Evolutionary conservation across 2,329 filamentous ascomycete species (phyloP).

Genomic region (Sclerotinia subarctica): DNA sequence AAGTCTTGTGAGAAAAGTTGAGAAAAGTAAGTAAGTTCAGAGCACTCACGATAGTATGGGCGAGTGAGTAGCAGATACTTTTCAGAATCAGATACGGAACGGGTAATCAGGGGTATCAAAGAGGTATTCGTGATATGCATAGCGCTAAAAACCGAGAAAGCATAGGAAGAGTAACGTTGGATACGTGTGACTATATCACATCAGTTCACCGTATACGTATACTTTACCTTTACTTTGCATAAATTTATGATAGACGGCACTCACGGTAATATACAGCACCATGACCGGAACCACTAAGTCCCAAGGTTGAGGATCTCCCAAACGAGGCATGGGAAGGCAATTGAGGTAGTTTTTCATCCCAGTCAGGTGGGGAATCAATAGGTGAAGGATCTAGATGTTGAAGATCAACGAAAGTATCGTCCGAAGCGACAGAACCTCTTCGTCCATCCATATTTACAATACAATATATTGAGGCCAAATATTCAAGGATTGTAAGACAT

Average conservation of each 20-base stretch:
- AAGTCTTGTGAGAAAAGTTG: constrained; percentile 66
- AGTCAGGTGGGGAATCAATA: constrained; percentile 55
- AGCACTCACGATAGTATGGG: constrained; percentile 80
- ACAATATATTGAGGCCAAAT: not conserved
- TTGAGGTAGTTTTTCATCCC: constrained; percentile 45
- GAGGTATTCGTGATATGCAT: constrained; percentile 81
- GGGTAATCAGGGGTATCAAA: constrained; percentile 71
- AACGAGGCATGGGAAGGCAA: constrained; percentile 42
- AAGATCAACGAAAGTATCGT: constrained; percentile 61
- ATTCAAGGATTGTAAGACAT: not conserved
- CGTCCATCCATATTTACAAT: constrained; percentile 4
- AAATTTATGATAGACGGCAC: constrained; percentile 34
- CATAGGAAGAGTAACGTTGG: constrained; percentile 87
- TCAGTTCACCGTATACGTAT: not conserved
- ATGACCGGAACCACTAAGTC: constrained; percentile 61
- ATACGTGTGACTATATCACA: constrained; percentile 60
- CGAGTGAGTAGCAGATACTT: constrained; percentile 86
- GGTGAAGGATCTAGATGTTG: constrained; percentile 79
- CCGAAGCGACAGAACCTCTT: constrained; percentile 45
- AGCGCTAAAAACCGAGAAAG: constrained; percentile 71
- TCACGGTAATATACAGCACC: constrained; percentile 73
- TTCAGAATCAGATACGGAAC: constrained; percentile 71
- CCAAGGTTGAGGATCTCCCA: constrained; percentile 43
- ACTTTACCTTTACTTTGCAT: not conserved
- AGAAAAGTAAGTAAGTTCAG: constrained; percentile 39